Evolutionary conservation across 257 asterid genomes (phyloP).

Genomic region (Nicotiana obtusifolia): DNA sequence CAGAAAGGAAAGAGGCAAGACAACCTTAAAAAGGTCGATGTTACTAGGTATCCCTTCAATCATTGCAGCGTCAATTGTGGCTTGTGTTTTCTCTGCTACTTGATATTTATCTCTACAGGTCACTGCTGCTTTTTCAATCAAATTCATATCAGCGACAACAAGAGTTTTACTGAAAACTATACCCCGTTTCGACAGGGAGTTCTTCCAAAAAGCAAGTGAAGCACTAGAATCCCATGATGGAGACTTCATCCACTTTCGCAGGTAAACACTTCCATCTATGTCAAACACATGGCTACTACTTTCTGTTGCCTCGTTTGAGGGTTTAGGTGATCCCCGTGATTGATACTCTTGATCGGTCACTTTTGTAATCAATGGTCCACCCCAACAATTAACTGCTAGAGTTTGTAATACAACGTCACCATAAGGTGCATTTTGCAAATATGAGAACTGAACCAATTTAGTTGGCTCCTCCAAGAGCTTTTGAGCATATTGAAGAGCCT

Average conservation of each 20-base stretch:
- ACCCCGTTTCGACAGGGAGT: constrained; percentile 38
- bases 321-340: constrained; percentile 19
- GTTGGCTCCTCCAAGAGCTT: constrained; percentile 79
- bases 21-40: constrained; percentile 92
- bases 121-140: constrained; percentile 73
- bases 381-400: constrained; percentile 89
- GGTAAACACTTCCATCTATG: constrained; percentile 82
- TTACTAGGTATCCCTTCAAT: constrained; percentile 97
- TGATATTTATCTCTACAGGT: constrained; percentile 60
- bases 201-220: constrained; percentile 80
- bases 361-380: constrained; percentile 59
- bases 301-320: constrained; percentile 38
- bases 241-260: constrained; percentile 90
- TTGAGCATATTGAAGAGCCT: constrained; percentile 70
- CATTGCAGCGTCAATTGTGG: constrained; percentile 92
- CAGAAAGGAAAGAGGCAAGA: background rate
- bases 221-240: constrained; percentile 68
- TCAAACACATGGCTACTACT: constrained; percentile 50
- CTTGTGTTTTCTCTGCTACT: constrained; percentile 88
- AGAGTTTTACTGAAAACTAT: constrained; percentile 70
- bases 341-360: constrained; percentile 22
- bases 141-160: constrained; percentile 58
- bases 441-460: constrained; percentile 72
- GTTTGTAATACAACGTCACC: constrained; percentile 82
- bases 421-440: constrained; percentile 63